Conservation (phyloP, 257 asterid species). For the Solanum sitiens region DNA sequence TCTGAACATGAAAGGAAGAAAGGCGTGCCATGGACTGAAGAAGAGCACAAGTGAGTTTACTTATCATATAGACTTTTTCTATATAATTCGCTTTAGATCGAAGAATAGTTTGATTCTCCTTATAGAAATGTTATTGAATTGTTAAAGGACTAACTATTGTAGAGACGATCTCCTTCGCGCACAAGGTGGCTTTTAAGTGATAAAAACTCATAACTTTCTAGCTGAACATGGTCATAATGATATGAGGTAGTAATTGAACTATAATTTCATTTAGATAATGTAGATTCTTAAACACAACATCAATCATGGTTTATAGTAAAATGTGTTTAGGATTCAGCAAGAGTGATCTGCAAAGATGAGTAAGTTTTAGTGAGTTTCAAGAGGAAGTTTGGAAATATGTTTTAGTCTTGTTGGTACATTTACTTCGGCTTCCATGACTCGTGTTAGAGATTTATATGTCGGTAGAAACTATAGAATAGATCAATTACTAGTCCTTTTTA, state of each 20-base stretch:
- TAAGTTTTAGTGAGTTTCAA: neutral
- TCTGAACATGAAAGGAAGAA: constrained; percentile 76
- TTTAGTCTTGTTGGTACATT: neutral
- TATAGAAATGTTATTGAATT: neutral
- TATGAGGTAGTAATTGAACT: neutral
- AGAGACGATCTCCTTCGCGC: neutral
- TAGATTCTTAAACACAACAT: neutral
- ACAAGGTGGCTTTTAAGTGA: neutral
- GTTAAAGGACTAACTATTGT: neutral
- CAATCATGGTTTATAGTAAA: neutral
- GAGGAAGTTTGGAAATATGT: neutral
- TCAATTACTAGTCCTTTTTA: neutral
- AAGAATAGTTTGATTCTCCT: neutral
- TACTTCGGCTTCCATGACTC: neutral
- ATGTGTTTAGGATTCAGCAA: neutral
- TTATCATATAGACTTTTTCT: neutral
- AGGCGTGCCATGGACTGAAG: constrained; percentile 97
- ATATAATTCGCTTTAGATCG: neutral
- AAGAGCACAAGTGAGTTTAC: constrained; percentile 66
- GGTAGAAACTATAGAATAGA: neutral
- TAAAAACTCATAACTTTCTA: neutral
- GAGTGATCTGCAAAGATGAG: neutral
- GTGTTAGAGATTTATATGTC: neutral
- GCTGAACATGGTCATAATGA: neutral
- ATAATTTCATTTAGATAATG: neutral